These are phyloP conservation scores for Hysterangium stoloniferum DNA, from an alignment of 768 basidiomycete genomes.

Conservation along the genomic window DNA sequence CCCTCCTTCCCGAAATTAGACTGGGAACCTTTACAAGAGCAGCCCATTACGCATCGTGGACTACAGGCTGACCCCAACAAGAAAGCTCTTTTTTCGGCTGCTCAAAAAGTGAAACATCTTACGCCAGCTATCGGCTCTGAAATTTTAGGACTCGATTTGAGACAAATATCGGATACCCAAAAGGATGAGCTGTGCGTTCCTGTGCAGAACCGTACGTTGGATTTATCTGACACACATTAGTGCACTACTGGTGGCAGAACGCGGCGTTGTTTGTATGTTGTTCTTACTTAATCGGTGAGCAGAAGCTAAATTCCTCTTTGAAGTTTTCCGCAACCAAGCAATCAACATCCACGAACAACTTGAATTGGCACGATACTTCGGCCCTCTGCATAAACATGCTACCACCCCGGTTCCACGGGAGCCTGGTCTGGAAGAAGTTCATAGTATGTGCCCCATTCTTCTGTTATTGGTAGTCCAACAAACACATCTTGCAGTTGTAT, in stretches of 20 bases:
- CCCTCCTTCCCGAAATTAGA: conserved; percentile 54
- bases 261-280: conserved; percentile 65
- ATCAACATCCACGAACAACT: conserved; percentile 61
- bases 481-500: conserved; percentile 44
- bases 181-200: conserved; percentile 69
- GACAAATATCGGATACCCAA: conserved; percentile 55
- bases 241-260: conserved; percentile 65
- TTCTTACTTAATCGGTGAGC: not conserved
- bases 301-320: not conserved
- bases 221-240: conserved; percentile 33
- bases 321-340: conserved; percentile 73
- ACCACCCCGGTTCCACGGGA: conserved; percentile 68
- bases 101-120: conserved; percentile 57
- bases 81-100: conserved; percentile 54
- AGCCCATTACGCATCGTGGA: conserved; percentile 59
- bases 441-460: conserved; percentile 35
- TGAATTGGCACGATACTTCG: conserved; percentile 63
- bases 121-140: conserved; percentile 74
- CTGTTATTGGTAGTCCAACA: conserved; percentile 10
- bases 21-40: conserved; percentile 55
- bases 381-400: conserved; percentile 76
- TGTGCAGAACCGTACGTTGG: not conserved
- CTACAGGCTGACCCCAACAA: conserved; percentile 64
- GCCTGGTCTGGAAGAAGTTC: conserved; percentile 69
- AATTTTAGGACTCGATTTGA: conserved; percentile 62